Conservation (phyloP, 2,329 filamentous ascomycete species). For the Diplodia mutila region DNA sequence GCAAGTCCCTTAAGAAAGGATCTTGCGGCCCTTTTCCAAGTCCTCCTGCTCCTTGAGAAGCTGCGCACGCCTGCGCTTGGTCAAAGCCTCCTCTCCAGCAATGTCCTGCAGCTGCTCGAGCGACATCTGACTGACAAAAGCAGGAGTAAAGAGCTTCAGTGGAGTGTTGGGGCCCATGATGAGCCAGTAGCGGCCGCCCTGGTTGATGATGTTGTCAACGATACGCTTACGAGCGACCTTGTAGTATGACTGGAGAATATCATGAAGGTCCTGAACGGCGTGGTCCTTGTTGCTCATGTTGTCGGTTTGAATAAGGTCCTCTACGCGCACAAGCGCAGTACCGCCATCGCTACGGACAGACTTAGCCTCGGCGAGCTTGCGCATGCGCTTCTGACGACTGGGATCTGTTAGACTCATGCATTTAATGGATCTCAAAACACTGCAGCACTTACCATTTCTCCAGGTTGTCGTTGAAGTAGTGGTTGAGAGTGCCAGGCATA, state of each 20-base stretch:
- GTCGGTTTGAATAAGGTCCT: background rate
- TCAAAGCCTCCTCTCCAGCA: constrained; percentile 59
- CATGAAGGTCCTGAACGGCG: constrained; percentile 59
- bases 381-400: background rate
- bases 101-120: constrained; percentile 57
- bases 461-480: constrained; percentile 56
- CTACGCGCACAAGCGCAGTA: background rate
- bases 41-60: constrained; percentile 53
- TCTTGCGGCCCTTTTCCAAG: constrained; percentile 45
- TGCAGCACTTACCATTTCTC: constrained; percentile 40
- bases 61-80: constrained; percentile 47
- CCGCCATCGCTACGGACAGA: background rate
- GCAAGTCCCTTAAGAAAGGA: constrained; percentile 29
- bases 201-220: constrained; percentile 64
- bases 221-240: constrained; percentile 64
- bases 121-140: constrained; percentile 55
- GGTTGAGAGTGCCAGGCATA: constrained; percentile 56
- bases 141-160: constrained; percentile 56
- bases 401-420: background rate
- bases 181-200: constrained; percentile 60
- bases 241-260: constrained; percentile 66
- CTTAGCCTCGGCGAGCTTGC: background rate
- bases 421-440: background rate
- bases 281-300: constrained; percentile 43
- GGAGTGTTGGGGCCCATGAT: constrained; percentile 56